Percentiles rank a stretch among this genome's conserved stretches.
Conservation (phyloP, 2,329 filamentous ascomycete species). For the Epichloe glyceriae region DNA sequence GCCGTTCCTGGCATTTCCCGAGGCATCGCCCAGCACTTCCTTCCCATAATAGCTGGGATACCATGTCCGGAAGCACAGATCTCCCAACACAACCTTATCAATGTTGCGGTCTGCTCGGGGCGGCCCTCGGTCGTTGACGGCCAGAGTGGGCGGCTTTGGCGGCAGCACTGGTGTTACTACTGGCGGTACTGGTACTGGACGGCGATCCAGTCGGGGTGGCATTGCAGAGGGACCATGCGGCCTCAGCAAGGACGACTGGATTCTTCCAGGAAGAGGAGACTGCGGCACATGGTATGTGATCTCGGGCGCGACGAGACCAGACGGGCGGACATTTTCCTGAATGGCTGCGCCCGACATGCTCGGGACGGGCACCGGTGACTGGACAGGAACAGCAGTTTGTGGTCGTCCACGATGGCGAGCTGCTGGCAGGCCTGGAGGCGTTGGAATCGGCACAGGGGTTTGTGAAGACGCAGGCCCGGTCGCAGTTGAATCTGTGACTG, state of each 20-base stretch:
- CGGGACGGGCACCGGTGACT: slow-evolving; percentile 2
- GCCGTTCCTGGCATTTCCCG: slow-evolving; percentile 15
- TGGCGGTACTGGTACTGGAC: slow-evolving; percentile 14
- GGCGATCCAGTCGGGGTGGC: slow-evolving; percentile 18
- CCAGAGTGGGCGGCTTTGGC: slow-evolving; percentile 20
- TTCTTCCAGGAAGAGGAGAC: slow-evolving; percentile 13
- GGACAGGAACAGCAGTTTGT: slow-evolving; percentile 1
- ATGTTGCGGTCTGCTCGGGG: slow-evolving; percentile 58
- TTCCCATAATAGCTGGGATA: slow-evolving; percentile 83
- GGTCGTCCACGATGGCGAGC: slow-evolving; percentile 12
- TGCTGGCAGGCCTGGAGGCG: slow-evolving; percentile 11
- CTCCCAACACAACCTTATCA: slow-evolving; percentile 73
- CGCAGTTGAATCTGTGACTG: slow-evolving; percentile 2
- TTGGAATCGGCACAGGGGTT: slow-evolving; percentile 9
- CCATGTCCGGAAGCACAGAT: slow-evolving; percentile 78
- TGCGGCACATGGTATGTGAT: slow-evolving; percentile 28
- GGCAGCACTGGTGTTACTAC: slow-evolving; percentile 21
- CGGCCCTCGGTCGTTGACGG: slow-evolving; percentile 20
- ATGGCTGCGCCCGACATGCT: slow-evolving; percentile 4
- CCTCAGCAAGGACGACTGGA: slow-evolving; percentile 18
- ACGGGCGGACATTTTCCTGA: slow-evolving; percentile 17
- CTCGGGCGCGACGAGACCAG: slow-evolving; percentile 26
- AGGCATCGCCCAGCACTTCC: slow-evolving; percentile 47
- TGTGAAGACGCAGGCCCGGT: slow-evolving; percentile 8
- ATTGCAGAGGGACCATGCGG: slow-evolving; percentile 21